Percentiles rank a stretch among this genome's conserved stretches.
Conservation (phyloP, 148 eudicot species). For the Spergularia bocconei region DNA sequence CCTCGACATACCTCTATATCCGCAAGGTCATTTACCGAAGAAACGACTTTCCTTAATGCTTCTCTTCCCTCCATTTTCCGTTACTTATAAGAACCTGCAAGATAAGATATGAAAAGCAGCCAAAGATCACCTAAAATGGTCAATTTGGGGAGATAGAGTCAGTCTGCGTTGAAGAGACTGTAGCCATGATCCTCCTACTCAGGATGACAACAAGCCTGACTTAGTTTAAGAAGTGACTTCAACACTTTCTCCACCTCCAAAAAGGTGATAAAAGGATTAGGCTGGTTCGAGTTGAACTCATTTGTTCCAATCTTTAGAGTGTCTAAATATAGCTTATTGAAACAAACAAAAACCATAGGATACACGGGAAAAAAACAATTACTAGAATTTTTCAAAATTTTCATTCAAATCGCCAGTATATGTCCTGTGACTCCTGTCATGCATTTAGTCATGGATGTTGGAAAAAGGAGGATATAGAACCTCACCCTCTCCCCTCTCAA, state of each 20-base stretch:
- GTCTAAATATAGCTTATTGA: too few relatives aligned
- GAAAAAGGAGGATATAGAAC: too few relatives aligned
- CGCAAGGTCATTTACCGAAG: slow-evolving; percentile 90
- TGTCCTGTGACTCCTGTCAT: too few relatives aligned
- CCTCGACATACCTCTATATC: slow-evolving; percentile 75
- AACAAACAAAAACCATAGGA: neutral
- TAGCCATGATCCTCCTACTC: slow-evolving; percentile 94
- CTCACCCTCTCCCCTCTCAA: too few relatives aligned
- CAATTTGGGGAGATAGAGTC: slow-evolving; percentile 5
- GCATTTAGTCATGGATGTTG: too few relatives aligned
- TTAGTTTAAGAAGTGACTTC: slow-evolving; percentile 90
- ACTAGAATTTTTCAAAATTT: too few relatives aligned
- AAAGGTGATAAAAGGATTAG: slow-evolving; percentile 58
- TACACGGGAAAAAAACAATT: neutral
- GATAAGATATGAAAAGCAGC: neutral
- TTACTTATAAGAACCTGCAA: slow-evolving; percentile 82
- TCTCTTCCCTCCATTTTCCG: slow-evolving; percentile 93
- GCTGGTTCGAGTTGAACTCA: neutral
- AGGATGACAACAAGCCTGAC: slow-evolving; percentile 99
- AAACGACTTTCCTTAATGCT: slow-evolving; percentile 74
- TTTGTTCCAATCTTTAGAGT: too few relatives aligned
- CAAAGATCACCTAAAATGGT: neutral
- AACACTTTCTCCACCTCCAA: slow-evolving; percentile 82
- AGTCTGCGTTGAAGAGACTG: slow-evolving; percentile 62
- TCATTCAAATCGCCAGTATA: too few relatives aligned